Evolutionary conservation across 441 rosid genomes (phyloP).

Genomic region (Gossypium armourianum): DNA sequence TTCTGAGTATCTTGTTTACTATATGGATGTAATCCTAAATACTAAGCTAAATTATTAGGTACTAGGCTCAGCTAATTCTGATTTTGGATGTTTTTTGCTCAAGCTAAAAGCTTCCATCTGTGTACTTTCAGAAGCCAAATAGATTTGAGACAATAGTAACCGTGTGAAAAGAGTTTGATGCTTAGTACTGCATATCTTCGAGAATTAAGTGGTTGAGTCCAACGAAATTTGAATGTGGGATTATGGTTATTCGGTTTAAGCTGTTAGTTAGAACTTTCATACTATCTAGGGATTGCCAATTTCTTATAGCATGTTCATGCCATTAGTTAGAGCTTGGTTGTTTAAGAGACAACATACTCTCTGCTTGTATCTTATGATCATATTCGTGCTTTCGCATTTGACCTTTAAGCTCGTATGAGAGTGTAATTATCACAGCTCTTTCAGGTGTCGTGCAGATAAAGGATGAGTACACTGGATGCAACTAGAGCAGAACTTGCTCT

Average conservation of each 20-base stretch:
- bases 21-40: background rate
- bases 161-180: background rate
- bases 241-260: background rate
- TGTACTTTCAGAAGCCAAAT: background rate
- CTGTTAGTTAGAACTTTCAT: background rate
- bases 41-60: background rate
- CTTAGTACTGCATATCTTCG: background rate
- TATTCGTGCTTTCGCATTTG: background rate
- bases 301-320: background rate
- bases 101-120: background rate
- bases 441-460: slow-evolving; percentile 24
- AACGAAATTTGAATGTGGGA: background rate
- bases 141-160: background rate
- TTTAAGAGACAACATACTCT: background rate
- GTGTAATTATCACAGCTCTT: background rate
- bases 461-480: slow-evolving; percentile 69
- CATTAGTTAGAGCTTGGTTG: background rate
- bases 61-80: background rate
- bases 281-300: background rate
- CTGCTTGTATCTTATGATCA: background rate
- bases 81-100: background rate
- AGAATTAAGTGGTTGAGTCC: background rate
- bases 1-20: background rate
- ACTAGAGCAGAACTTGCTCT: slow-evolving; percentile 88
- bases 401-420: background rate